Base-by-base conservation (phyloP, 805 yeast genomes). In the Metschnikowia lochheadii region DNA sequence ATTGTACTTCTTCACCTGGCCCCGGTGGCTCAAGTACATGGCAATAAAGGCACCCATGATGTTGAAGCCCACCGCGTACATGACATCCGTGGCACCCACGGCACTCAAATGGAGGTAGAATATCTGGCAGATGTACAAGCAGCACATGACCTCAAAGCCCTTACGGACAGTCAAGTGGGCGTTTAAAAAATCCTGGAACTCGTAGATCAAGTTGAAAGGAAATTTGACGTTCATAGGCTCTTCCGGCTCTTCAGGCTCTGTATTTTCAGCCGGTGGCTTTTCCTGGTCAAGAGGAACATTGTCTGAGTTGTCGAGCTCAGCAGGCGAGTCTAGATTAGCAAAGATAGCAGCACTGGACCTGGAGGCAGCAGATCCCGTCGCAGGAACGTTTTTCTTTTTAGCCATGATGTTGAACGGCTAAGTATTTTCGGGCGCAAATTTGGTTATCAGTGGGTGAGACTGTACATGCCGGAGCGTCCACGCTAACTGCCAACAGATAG, bases 101-200 rank as follows among this genome's bases (percentile, higher is more conserved):
- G 62, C 63, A 6, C 52, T 55, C 23, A 58, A 49, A n/a, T 55
- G 53, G 6, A 65, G 48, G 52, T 69, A 72, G 31, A 64, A 49
- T 15, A 73, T 58, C 55, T 74, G 70, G 29, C 57, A 23, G 14
- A 68, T 31, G 55, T 66, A 74, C 8, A 56, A 52, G 32, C 69
- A 49, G 31, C 65, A 60, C 52, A 72, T 53, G 36, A 69, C 10
- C 53, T 74, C 75, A 6, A 67, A 62, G 46, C 67, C 65, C 40
- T 60, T 65, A n/a, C 63, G 43, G 35, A 66, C 56, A 13, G 59
- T 58, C 60, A 73, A 51, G 35, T 67, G 56, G 5, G 63, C 70
- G 50, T 72, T 73, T 40, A 72, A 56, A 48, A 66, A 71, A 48
- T 74, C 78, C 51, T 74, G 78, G 15, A 62, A 52, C 13, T 57